Evolutionary conservation across 129 eudicot species (phyloP).

Genomic region (Lonicera japonica): DNA sequence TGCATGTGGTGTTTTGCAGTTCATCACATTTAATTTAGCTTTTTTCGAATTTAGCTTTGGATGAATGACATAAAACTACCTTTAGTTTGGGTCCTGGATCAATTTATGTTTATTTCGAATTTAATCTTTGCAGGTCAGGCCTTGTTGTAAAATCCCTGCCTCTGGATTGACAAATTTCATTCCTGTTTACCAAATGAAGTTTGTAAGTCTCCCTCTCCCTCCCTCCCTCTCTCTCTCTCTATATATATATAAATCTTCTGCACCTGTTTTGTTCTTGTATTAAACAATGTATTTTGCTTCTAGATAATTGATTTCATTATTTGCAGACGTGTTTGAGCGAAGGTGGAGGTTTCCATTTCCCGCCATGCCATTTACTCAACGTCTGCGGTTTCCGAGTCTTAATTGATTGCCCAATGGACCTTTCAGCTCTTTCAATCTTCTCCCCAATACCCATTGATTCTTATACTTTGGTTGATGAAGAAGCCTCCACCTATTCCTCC

Average conservation of each 20-base stretch:
- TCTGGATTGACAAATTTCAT: background rate
- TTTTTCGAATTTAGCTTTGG: too few relatives aligned
- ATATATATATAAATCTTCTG: background rate
- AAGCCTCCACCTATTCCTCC: slow-evolving; percentile 14
- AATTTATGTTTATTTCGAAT: too few relatives aligned
- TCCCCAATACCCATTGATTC: slow-evolving; percentile 43
- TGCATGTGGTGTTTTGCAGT: too few relatives aligned
- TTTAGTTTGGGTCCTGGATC: too few relatives aligned
- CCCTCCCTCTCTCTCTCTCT: background rate
- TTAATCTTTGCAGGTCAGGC: background rate
- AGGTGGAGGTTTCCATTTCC: slow-evolving; percentile 59
- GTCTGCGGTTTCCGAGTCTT: slow-evolving; percentile 54
- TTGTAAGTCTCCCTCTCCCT: slow-evolving; percentile 23
- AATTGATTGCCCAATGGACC: slow-evolving; percentile 89
- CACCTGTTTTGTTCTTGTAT: background rate
- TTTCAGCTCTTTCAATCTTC: slow-evolving; percentile 60
- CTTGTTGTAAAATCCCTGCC: background rate
- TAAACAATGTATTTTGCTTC: background rate
- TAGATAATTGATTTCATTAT: background rate
- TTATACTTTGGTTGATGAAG: slow-evolving; percentile 6
- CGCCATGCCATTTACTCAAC: slow-evolving; percentile 66
- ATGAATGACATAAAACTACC: too few relatives aligned
- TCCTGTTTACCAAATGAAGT: slow-evolving; percentile 16
- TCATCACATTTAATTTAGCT: too few relatives aligned
- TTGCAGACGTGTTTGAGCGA: slow-evolving; percentile 80